These are phyloP conservation scores for Glycine soja DNA, from an alignment of 306 rosid genomes.

Conservation along the genomic window DNA sequence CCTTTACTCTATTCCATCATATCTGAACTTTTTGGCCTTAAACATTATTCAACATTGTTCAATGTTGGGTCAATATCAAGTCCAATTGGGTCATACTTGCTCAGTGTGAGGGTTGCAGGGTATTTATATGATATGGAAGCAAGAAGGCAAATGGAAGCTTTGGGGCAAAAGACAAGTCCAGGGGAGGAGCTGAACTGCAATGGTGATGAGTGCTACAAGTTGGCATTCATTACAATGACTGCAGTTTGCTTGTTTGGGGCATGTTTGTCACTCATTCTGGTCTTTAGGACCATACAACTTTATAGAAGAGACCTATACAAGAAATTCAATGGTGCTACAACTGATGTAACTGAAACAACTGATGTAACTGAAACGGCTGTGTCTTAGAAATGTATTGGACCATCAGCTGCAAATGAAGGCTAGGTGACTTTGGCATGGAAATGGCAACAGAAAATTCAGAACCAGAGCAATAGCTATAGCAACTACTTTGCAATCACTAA, in stretches of 20 bases:
- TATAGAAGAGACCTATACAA: slow-evolving; percentile 57
- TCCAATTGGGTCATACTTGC: slow-evolving; percentile 61
- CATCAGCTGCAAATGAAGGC: not conserved
- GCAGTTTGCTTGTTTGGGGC: slow-evolving; percentile 52
- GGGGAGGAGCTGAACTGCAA: slow-evolving; percentile 58
- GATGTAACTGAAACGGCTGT: slow-evolving; percentile 31
- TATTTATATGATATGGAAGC: slow-evolving; percentile 57
- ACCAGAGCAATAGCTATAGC: too few species aligned
- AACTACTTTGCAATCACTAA: too few species aligned
- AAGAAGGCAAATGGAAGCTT: slow-evolving; percentile 40
- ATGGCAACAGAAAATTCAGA: too few species aligned
- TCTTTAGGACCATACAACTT: slow-evolving; percentile 53
- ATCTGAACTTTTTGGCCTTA: slow-evolving; percentile 81
- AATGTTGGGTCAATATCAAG: slow-evolving; percentile 76
- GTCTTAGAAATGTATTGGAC: not conserved
- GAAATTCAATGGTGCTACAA: slow-evolving; percentile 47
- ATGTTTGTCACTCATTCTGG: slow-evolving; percentile 54
- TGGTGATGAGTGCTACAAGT: slow-evolving; percentile 51
- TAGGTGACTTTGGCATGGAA: not conserved
- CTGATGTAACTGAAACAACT: slow-evolving; percentile 31
- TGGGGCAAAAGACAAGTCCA: slow-evolving; percentile 37
- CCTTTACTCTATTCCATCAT: slow-evolving; percentile 70
- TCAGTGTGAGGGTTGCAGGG: slow-evolving; percentile 55
- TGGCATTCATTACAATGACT: slow-evolving; percentile 57
- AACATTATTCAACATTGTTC: slow-evolving; percentile 70